Evolutionary conservation across 1,284 basidiomycete species (phyloP).

Genomic region (Heimioporus retisporus): DNA sequence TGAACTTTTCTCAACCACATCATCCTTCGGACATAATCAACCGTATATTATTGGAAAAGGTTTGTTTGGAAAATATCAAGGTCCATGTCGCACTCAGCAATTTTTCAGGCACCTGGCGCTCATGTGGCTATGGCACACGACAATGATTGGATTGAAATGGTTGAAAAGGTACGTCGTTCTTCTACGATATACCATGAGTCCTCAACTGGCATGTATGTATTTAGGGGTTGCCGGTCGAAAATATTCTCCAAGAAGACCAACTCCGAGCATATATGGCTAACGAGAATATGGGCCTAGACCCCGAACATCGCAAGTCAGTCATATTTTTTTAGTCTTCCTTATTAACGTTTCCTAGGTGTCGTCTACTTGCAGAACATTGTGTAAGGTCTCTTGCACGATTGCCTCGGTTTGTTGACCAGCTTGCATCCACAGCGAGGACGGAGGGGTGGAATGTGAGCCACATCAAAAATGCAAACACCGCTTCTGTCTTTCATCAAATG

Average conservation of each 20-base stretch:
- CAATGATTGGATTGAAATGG: slow-evolving; percentile 3
- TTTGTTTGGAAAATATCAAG: too few species aligned
- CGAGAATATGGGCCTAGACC: not conserved
- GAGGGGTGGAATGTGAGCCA: not conserved
- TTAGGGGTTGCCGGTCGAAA: not conserved
- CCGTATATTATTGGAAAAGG: too few species aligned
- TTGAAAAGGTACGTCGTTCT: not conserved
- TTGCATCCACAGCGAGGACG: not conserved
- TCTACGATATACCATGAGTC: not conserved
- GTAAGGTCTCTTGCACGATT: not conserved
- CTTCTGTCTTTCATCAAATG: too few species aligned
- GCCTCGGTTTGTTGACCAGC: not conserved
- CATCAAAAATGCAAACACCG: not conserved
- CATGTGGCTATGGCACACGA: not conserved
- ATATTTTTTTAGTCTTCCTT: not conserved
- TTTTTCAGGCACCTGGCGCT: not conserved
- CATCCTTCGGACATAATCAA: too few species aligned
- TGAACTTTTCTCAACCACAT: too few species aligned
- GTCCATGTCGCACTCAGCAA: too few species aligned
- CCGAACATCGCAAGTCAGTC: not conserved
- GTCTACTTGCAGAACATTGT: not conserved
- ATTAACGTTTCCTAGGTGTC: not conserved
- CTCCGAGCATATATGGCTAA: not conserved
- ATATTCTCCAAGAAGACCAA: not conserved
- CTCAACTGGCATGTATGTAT: not conserved